Percentiles rank a stretch among this genome's conserved stretches.
Conservation (phyloP, 805 yeast genomes). For the Lachancea nothofagi region DNA sequence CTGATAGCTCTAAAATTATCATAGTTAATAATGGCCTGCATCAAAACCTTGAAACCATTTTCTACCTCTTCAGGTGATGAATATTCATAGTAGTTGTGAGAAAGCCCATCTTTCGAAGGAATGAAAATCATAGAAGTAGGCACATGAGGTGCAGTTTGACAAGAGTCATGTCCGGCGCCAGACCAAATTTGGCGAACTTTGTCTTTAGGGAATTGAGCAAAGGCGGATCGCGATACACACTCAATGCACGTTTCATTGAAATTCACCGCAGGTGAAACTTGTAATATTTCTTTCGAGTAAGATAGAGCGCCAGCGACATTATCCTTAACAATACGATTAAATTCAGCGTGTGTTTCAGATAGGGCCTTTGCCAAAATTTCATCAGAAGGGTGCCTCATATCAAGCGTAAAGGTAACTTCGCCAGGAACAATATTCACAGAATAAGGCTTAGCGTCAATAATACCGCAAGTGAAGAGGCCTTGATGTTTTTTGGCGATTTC, state of each 20-base stretch:
- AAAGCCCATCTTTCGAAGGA: slow-evolving; percentile 61
- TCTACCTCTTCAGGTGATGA: slow-evolving; percentile 60
- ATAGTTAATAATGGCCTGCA: slow-evolving; percentile 44
- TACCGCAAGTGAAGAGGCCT: slow-evolving; percentile 58
- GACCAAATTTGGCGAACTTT: slow-evolving; percentile 45
- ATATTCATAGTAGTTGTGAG: slow-evolving; percentile 64
- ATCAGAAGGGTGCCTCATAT: slow-evolving; percentile 51
- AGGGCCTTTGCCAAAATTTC: slow-evolving; percentile 36
- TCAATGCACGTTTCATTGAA: slow-evolving; percentile 48
- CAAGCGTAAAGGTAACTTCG: slow-evolving; percentile 53
- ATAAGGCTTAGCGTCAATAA: slow-evolving; percentile 50
- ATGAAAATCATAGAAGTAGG: slow-evolving; percentile 75
- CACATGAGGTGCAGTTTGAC: slow-evolving; percentile 47
- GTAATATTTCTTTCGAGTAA: slow-evolving; percentile 40
- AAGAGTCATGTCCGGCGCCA: slow-evolving; percentile 75
- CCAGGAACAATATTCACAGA: slow-evolving; percentile 67
- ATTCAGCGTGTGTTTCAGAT: slow-evolving; percentile 36
- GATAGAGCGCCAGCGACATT: slow-evolving; percentile 31
- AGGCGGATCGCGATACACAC: slow-evolving; percentile 49
- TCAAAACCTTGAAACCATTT: slow-evolving; percentile 51
- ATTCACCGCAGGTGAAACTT: slow-evolving; percentile 50
- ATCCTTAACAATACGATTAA: slow-evolving; percentile 34
- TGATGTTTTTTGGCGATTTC: slow-evolving; percentile 47
- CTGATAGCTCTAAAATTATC: slow-evolving; percentile 30
- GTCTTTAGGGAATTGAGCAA: slow-evolving; percentile 42